A percentile compares a stretch with the other conserved stretches of the same genome.
Evolutionary conservation across 139 green algal species (phyloP).

Genomic region (Tetraselmis striata): DNA sequence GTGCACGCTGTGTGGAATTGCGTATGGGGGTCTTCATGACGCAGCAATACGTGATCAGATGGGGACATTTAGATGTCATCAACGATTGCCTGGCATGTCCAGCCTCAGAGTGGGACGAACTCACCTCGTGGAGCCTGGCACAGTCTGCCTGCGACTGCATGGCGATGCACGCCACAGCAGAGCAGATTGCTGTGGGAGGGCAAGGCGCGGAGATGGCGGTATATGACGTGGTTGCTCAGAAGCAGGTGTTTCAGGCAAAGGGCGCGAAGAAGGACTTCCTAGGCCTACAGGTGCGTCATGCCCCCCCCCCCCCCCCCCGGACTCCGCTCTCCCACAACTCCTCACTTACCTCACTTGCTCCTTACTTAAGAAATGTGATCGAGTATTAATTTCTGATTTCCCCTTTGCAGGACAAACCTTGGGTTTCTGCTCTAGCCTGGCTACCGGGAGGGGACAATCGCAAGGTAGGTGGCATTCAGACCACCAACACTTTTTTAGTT

Average conservation of each 20-base stretch:
- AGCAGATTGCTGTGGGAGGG: slow-evolving; percentile 19
- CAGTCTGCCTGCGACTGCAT: not conserved
- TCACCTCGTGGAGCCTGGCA: not conserved
- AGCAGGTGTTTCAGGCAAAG: slow-evolving; percentile 30
- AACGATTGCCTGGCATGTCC: not conserved
- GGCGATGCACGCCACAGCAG: not conserved
- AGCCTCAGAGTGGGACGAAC: not conserved
- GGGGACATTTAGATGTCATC: not conserved
- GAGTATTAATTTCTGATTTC: no score
- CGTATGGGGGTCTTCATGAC: no score
- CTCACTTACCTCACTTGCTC: not conserved
- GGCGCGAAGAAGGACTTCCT: slow-evolving; percentile 28
- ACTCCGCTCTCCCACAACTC: slow-evolving; percentile 26
- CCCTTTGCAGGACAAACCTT: not conserved
- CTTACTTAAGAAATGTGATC: not conserved
- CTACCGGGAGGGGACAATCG: not conserved
- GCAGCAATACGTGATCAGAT: no score
- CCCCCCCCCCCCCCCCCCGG: slow-evolving; percentile 31
- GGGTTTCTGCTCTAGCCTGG: not conserved
- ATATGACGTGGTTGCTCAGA: slow-evolving; percentile 19
- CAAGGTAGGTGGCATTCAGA: not conserved
- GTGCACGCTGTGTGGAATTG: not conserved
- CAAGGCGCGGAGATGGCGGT: slow-evolving; percentile 31
- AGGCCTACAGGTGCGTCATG: slow-evolving; percentile 31
- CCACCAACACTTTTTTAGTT: no score